Percentiles rank a stretch among this genome's conserved stretches.
These are phyloP conservation scores for Solanum chmielewskii DNA, from an alignment of 257 asterid genomes.

Conservation along the genomic window DNA sequence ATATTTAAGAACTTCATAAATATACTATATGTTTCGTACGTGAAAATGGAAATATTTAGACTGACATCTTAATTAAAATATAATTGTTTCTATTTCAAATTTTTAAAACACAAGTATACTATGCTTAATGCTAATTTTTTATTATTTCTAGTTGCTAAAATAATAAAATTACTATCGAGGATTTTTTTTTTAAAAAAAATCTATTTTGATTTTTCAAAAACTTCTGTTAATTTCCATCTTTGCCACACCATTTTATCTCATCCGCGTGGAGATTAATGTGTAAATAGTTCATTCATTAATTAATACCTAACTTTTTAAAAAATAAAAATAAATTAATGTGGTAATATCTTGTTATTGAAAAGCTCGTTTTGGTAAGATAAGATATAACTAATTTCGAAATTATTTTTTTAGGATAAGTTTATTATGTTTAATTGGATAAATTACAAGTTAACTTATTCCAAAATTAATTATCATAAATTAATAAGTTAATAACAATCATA, in stretches of 20 bases:
- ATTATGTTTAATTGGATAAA: no score
- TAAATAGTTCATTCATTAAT: background rate
- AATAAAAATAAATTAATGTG: background rate
- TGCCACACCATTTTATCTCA: background rate
- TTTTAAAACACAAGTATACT: background rate
- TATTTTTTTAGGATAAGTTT: no score
- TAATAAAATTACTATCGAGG: background rate
- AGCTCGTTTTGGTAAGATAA: background rate
- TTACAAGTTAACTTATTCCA: no score
- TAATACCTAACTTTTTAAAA: background rate
- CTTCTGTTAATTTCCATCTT: background rate
- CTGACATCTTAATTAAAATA: background rate
- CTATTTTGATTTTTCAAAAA: background rate
- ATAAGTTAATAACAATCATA: no score
- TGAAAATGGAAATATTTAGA: background rate
- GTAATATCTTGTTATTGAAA: background rate
- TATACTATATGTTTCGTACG: background rate
- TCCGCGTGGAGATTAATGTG: background rate
- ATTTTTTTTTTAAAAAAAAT: rapidly evolving
- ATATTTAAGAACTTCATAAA: background rate
- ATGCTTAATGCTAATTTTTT: background rate
- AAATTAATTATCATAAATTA: no score
- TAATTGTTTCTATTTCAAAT: background rate
- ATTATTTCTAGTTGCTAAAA: background rate
- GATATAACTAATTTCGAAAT: no score